Base-by-base conservation (phyloP, 352 stramenopile species). In the Elongisporangium anandrum region DNA sequence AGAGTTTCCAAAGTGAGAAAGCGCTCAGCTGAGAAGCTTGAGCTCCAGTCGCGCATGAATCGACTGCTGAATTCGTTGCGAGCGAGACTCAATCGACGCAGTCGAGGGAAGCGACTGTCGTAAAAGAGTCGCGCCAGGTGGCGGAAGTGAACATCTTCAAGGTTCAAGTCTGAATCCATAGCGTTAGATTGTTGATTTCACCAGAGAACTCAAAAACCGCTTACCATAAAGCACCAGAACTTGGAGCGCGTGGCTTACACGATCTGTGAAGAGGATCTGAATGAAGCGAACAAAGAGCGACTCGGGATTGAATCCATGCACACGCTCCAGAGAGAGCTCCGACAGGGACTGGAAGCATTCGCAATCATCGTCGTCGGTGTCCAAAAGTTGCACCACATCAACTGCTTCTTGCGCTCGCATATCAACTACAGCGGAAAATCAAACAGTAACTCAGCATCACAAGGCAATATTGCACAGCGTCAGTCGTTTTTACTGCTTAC, bases 1-100 rank as follows among this genome's bases (percentile, higher is more conserved):
- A 88, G 66, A 6, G 38, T 26, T 15, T 63, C 15, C 21, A 88
- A 64, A 1, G 26, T 23, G 8, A 52, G 10, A 49, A 88, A 82
- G 47, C 67, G 67, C n/a, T 84, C 69, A 39, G 80, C 66, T 3
- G 56, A 54, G 50, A 88, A 90, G n/a, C 68, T 72, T 45, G 48
- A 66, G 19, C 59, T 60, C 78, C 72, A 88, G 45, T 88, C 78
- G 45, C 78, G 67, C 58, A 90, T 69, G 60, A 87, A 88, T 16
- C 78, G 70, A 60, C 78, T 87, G 21, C 69, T 81, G 47, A 87
- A 90, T 8, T 69, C 51, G 47, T 86, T 81, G 0, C 54, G 50
- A 0, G 74, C 66, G 24, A 90, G 20, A 17, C 65, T 65, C 0
- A 90, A 47, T 50, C 41, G 38, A 12, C 57, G 24, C 0, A 90